Evolutionary conservation across 495 filamentous ascomycete genomes (phyloP), one percentile per base, ranked within the genome.

Genomic region (Penicillium longicatenatum): DNA sequence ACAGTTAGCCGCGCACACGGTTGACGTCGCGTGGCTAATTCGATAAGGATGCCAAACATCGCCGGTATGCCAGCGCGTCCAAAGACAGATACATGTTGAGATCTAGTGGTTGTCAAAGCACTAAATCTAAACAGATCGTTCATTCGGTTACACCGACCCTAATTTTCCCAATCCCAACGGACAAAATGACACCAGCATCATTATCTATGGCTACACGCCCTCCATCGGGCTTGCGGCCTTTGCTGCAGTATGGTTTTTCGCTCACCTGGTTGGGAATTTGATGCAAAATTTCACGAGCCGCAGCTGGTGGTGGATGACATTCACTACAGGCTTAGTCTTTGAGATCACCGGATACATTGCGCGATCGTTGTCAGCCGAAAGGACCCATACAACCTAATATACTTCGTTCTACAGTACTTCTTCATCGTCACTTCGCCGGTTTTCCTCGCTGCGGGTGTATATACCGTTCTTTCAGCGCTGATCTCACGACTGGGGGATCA

Each of bases 401-500:
- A 75, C 67, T 84, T 83, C 54, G 74, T 84, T 29, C 47, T 81
- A n/a, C 80, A 84, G 57, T 84, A 83, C 68, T 84, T 84, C 70
- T 81, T 81, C 71, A 81, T 84, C 57, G 81, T 84, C 52, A 76
- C 77, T 8, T 81, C 82, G 6, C 82, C 82, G 10, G 82, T 84
- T 20, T 80, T 83, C 61, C 70, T 83, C 63, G 66, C 75, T n/a
- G 82, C 81, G 0, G 75, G 70, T 8, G 77, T 84, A 51, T 84
- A 84, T 70, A 79, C 75, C 12, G 64, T 77, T 46, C 66, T 84
- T 12, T 73, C 70, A 1, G 63, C 70, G 2, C 64, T 84, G 12
- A 82, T 84, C 50, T 60, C 58, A 26, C 26, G 52, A 30, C 62
- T 66, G 19, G 58, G 63, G 2, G 47, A 44, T 14, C 16, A 21